A percentile compares a stretch with the other conserved stretches of the same genome.
Evolutionary conservation across 2,329 filamentous ascomycete genomes (phyloP).

Genomic region (Ascochyta pisi): DNA sequence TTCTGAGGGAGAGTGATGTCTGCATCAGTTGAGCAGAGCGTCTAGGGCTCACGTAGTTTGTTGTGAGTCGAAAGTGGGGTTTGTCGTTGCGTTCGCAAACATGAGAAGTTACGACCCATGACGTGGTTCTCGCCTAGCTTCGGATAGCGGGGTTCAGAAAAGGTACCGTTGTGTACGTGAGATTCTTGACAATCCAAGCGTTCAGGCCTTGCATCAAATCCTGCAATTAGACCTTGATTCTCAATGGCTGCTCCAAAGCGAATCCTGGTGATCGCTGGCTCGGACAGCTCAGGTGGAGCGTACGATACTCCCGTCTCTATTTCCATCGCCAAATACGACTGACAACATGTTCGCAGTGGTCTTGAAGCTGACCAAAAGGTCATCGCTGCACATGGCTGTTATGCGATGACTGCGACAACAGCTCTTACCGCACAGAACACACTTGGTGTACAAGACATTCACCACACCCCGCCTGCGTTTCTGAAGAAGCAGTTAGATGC

Average conservation of each 20-base stretch:
- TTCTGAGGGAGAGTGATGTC: too few species aligned
- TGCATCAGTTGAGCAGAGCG: background rate
- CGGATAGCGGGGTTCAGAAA: constrained; percentile 34
- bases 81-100: background rate
- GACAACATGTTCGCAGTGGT: constrained; percentile 63
- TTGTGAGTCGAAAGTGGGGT: background rate
- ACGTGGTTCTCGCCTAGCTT: constrained; percentile 34
- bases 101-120: constrained; percentile 14
- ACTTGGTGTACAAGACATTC: constrained; percentile 79
- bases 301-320: constrained; percentile 53
- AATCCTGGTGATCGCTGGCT: constrained; percentile 84
- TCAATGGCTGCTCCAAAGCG: constrained; percentile 51
- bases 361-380: constrained; percentile 97
- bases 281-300: constrained; percentile 91
- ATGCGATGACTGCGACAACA: constrained; percentile 95
- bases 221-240: background rate
- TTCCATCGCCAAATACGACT: constrained; percentile 27
- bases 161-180: constrained; percentile 15
- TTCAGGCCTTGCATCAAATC: background rate
- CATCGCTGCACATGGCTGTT: constrained; percentile 88
- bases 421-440: constrained; percentile 98
- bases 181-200: constrained; percentile 13
- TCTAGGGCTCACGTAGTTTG: background rate
- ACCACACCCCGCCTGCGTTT: constrained; percentile 78
- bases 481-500: constrained; percentile 85